Conservation (phyloP, 2,329 filamentous ascomycete genomes). For the Rhynchosporium secalis region DNA sequence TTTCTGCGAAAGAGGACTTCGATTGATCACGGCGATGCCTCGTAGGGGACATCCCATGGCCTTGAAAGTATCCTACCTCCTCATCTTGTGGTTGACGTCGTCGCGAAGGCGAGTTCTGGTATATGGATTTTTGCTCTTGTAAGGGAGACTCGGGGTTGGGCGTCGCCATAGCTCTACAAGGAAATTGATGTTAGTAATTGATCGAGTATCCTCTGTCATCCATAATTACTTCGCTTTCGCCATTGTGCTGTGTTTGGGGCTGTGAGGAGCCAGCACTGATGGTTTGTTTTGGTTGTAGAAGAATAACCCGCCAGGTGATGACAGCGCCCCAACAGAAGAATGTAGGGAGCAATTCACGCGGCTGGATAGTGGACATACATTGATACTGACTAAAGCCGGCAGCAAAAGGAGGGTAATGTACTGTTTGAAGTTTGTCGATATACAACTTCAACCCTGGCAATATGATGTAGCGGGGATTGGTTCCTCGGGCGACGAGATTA, state of each 20-base stretch:
- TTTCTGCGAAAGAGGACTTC: slow-evolving; percentile 59
- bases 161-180: slow-evolving; percentile 54
- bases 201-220: slow-evolving; percentile 14
- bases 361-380: slow-evolving; percentile 30
- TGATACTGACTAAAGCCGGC: slow-evolving; percentile 28
- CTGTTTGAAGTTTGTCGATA: slow-evolving; percentile 33
- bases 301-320: slow-evolving; percentile 13
- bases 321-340: slow-evolving; percentile 1
- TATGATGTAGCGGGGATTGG: slow-evolving; percentile 30
- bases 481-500: slow-evolving; percentile 38
- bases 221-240: slow-evolving; percentile 23
- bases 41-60: slow-evolving; percentile 24
- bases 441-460: slow-evolving; percentile 30
- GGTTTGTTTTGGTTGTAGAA: slow-evolving; percentile 11
- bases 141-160: slow-evolving; percentile 55
- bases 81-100: slow-evolving; percentile 66
- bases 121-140: slow-evolving; percentile 62
- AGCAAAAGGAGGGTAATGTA: slow-evolving; percentile 23
- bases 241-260: slow-evolving; percentile 12
- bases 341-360: slow-evolving; percentile 13
- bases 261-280: slow-evolving; percentile 4
- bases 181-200: slow-evolving; percentile 21
- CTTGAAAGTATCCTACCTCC: slow-evolving; percentile 55
- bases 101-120: slow-evolving; percentile 68
- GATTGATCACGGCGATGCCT: slow-evolving; percentile 56